Conservation (phyloP, 2,329 filamentous ascomycete genomes). For the Tolypocladium nubicola region DNA sequence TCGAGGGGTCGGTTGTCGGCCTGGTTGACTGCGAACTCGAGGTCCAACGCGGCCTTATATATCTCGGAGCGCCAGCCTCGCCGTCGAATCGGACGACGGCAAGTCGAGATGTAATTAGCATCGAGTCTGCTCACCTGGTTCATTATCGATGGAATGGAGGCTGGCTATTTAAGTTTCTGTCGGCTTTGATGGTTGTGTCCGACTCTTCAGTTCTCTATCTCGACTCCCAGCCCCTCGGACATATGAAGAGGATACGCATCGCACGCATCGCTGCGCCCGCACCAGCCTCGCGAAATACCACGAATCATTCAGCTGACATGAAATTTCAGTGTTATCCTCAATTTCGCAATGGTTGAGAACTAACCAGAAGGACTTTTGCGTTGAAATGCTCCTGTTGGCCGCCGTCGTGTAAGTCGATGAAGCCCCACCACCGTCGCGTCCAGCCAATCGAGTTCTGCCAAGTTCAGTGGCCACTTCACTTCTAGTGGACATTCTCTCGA, state of each 20-base stretch:
- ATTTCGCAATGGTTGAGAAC: too few relatives aligned
- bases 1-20: background rate
- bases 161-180: background rate
- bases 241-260: background rate
- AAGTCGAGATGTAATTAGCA: background rate
- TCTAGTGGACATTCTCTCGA: background rate
- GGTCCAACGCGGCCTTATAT: background rate
- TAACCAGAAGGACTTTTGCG: too few relatives aligned
- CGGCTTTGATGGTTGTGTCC: background rate
- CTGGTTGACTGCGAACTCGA: background rate
- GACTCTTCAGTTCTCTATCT: background rate
- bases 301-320: background rate
- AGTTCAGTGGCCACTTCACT: background rate
- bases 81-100: background rate
- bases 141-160: background rate
- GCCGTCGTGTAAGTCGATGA: background rate
- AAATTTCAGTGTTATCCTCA: too few relatives aligned
- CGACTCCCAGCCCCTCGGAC: background rate
- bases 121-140: background rate
- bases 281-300: background rate
- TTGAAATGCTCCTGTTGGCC: background rate
- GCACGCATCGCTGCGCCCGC: background rate
- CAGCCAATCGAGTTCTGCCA: slow-evolving; percentile 6
- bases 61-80: background rate
- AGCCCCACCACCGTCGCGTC: background rate